A percentile compares a stretch with the other conserved stretches of the same genome.
These are phyloP conservation scores for Metarhizium humberi DNA, from an alignment of 2,329 filamentous ascomycete genomes.

Conservation along the genomic window DNA sequence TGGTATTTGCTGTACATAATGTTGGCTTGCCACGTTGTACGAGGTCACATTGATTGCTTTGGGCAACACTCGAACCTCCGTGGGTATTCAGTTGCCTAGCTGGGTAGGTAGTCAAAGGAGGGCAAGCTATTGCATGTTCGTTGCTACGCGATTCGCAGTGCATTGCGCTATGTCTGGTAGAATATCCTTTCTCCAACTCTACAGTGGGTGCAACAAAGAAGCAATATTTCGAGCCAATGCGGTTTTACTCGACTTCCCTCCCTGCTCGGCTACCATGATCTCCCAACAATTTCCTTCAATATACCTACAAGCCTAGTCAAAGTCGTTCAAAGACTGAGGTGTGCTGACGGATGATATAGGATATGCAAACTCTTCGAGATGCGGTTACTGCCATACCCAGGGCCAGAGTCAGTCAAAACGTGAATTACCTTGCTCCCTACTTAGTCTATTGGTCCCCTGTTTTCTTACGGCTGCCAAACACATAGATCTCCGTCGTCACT, in stretches of 20 bases:
- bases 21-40: too few species aligned
- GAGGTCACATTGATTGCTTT: background rate
- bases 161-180: too few species aligned
- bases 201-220: background rate
- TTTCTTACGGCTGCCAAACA: background rate
- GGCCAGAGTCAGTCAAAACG: constrained; percentile 43
- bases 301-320: background rate
- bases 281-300: background rate
- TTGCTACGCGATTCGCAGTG: too few species aligned
- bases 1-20: background rate
- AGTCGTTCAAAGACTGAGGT: background rate
- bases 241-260: background rate
- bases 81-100: background rate
- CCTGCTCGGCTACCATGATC: background rate
- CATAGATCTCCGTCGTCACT: background rate
- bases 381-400: constrained; percentile 42
- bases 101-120: background rate
- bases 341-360: constrained; percentile 21
- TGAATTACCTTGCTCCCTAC: constrained; percentile 11
- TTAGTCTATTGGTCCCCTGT: background rate
- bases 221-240: background rate
- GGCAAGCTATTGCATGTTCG: background rate
- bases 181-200: too few species aligned
- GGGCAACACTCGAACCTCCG: too few species aligned
- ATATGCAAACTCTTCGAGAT: constrained; percentile 41